Percentiles rank a stretch among this genome's conserved stretches.
phyloP scores from a whole-genome alignment of 2,329 filamentous ascomycete genomes.

The Xylaria sp. region DNA sequence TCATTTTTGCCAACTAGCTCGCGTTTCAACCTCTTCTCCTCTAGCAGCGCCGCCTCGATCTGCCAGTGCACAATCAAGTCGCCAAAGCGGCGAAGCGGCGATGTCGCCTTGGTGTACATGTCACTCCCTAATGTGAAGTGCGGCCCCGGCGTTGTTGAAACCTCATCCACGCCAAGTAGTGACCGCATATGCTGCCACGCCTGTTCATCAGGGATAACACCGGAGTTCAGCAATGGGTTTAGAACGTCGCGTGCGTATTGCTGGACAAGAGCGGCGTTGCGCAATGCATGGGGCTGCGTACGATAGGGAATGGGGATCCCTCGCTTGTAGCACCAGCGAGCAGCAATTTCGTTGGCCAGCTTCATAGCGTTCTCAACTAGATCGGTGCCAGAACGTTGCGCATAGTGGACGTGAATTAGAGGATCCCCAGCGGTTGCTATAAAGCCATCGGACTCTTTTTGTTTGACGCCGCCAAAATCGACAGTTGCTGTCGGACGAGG shows the following conservation, averaged over 20 bases:
- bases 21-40: constrained; percentile 54
- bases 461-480: constrained; percentile 53
- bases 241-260: constrained; percentile 54
- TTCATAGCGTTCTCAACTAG: constrained; percentile 67
- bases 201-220: constrained; percentile 48
- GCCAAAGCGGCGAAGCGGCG: constrained; percentile 71
- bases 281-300: constrained; percentile 57
- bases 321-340: constrained; percentile 68
- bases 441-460: constrained; percentile 43
- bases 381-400: constrained; percentile 46
- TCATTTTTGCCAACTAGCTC: constrained; percentile 51
- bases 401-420: constrained; percentile 59
- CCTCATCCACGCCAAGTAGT: constrained; percentile 63
- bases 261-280: constrained; percentile 54
- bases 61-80: constrained; percentile 76
- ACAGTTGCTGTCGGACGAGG: constrained; percentile 58
- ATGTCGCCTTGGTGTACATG: constrained; percentile 72
- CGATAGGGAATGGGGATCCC: constrained; percentile 70
- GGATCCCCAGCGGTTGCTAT: constrained; percentile 60
- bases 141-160: constrained; percentile 64
- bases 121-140: constrained; percentile 69
- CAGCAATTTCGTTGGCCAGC: constrained; percentile 70
- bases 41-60: constrained; percentile 67
- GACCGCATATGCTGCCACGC: constrained; percentile 50
- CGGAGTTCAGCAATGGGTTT: constrained; percentile 54